Percentiles rank a stretch among this genome's conserved stretches.
phyloP scores from a whole-genome alignment of 2,329 filamentous ascomycete species.

The Penicillium sp. region DNA sequence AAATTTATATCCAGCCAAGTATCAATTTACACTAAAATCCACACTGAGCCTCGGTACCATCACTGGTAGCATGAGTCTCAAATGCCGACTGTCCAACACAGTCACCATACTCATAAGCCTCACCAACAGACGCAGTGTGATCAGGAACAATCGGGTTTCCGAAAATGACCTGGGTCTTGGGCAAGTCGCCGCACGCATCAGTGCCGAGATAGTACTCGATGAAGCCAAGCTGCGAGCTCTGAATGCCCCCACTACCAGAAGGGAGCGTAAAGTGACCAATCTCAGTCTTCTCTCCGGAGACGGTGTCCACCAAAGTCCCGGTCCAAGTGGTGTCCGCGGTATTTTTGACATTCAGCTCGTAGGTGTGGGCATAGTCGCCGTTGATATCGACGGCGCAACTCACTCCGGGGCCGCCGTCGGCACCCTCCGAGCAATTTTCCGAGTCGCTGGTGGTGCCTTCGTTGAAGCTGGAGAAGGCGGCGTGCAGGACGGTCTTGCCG shows the following conservation, averaged over 20 bases:
- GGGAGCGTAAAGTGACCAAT: slow-evolving; percentile 32
- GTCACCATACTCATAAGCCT: slow-evolving; percentile 32
- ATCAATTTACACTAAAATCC: slow-evolving; percentile 16
- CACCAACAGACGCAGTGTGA: slow-evolving; percentile 10
- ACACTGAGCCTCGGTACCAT: slow-evolving; percentile 19
- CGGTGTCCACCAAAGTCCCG: slow-evolving; percentile 27
- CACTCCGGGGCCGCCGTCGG: slow-evolving; percentile 30
- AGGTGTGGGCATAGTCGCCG: slow-evolving; percentile 20
- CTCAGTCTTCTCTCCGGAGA: slow-evolving; percentile 20
- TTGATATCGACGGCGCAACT: slow-evolving; percentile 28
- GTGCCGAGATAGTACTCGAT: slow-evolving; percentile 33
- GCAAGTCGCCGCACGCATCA: slow-evolving; percentile 17
- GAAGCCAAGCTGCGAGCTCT: slow-evolving; percentile 27
- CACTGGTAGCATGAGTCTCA: slow-evolving; percentile 7
- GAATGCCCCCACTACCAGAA: slow-evolving; percentile 21
- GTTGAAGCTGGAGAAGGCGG: slow-evolving; percentile 35
- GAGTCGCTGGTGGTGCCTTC: slow-evolving; percentile 22
- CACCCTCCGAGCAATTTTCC: slow-evolving; percentile 27
- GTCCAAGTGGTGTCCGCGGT: slow-evolving; percentile 28
- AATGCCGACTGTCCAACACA: slow-evolving; percentile 28
- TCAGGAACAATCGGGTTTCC: slow-evolving; percentile 19
- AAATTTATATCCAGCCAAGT: neutral
- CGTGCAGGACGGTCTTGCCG: slow-evolving; percentile 28
- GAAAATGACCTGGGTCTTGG: slow-evolving; percentile 23
- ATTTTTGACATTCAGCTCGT: slow-evolving; percentile 26